Evolutionary conservation across 208 protist genomes (phyloP), one percentile per base, ranked within the genome.

Genomic region (Trypanosoma congolense): DNA sequence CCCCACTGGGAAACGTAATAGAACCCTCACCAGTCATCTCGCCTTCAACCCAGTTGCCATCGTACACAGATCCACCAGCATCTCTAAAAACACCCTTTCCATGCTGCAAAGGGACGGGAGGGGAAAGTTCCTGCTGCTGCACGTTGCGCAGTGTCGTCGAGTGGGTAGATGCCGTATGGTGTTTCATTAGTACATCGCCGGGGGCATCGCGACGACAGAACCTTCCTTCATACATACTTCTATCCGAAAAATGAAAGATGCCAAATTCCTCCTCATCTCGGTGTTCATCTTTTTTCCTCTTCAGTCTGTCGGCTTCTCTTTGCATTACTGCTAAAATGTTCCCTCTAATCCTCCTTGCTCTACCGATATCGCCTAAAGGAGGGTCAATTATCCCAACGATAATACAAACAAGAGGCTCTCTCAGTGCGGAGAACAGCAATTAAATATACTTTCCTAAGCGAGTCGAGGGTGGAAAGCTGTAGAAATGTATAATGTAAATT

Each of bases 41-140:
- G 4, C 90, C 89, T 18, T 92, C 78, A 14, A 57, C 28, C 90
- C 92, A 97, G 26, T 74, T 51, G n/a, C 92, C 92, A 22, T 84
- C 76, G 65, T 96, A 96, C 2, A 67, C 55, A 1, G 79, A 69
- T 9, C 82, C 80, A 16, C 75, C 85, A 4, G 56, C 59, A 48
- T 93, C 85, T 19, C 44, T 73, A 52, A 77, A 72, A 0, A 48
- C 28, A 29, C 80, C 80, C 26, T 70, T 55, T 2, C 80, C 77
- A 19, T 69, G 62, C 14, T 71, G 72, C 42, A 76, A 40, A 46
- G 33, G 61, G 54, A 60, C 54, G 26, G 31, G 58, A 14, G 19
- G 4, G 21, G 44, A 28, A 19, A 26, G 47, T 41, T 52, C 58
- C 36, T 22, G 30, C 25, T 9, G 55, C 31, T 45, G 48, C 35